These are phyloP conservation scores for Pilobolus umbonatus DNA, from an alignment of 192 early-diverging fungal genomes.

Conservation along the genomic window DNA sequence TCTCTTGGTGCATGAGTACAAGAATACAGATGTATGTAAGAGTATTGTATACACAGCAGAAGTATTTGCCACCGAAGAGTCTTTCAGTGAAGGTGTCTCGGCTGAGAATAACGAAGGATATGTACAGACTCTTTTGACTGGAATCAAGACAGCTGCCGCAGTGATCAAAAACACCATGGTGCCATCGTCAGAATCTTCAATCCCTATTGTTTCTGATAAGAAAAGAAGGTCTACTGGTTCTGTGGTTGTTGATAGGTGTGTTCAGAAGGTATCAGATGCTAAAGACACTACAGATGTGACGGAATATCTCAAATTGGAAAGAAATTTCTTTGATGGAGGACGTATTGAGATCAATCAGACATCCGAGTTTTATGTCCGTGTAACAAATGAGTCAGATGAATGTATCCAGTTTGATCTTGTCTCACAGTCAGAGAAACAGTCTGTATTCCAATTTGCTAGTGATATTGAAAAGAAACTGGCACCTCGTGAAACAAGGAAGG, in stretches of 20 bases:
- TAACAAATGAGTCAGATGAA: slow-evolving; percentile 37
- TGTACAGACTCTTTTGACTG: not conserved
- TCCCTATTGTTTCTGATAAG: too few relatives aligned
- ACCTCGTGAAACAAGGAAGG: slow-evolving; percentile 50
- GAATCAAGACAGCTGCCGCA: not conserved
- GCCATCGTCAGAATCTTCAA: not conserved
- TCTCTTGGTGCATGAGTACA: slow-evolving; percentile 75
- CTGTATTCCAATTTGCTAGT: slow-evolving; percentile 30
- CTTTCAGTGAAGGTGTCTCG: slow-evolving; percentile 23
- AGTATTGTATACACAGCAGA: slow-evolving; percentile 57
- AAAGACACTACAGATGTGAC: too few relatives aligned
- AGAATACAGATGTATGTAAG: slow-evolving; percentile 76
- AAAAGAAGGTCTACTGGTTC: too few relatives aligned
- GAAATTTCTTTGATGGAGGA: slow-evolving; percentile 44
- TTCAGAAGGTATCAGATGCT: too few relatives aligned
- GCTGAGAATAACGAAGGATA: not conserved
- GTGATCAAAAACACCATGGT: not conserved
- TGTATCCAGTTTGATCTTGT: slow-evolving; percentile 35
- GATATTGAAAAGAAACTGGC: slow-evolving; percentile 27
- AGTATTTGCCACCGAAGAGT: slow-evolving; percentile 42
- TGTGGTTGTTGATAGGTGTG: too few relatives aligned
- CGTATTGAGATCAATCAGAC: slow-evolving; percentile 44
- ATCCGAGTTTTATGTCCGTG: slow-evolving; percentile 47
- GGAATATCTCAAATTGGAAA: slow-evolving; percentile 39
- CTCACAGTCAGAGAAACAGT: slow-evolving; percentile 14